phyloP scores from a whole-genome alignment of 148 eudicot species.

The Nyssa sinensis region DNA sequence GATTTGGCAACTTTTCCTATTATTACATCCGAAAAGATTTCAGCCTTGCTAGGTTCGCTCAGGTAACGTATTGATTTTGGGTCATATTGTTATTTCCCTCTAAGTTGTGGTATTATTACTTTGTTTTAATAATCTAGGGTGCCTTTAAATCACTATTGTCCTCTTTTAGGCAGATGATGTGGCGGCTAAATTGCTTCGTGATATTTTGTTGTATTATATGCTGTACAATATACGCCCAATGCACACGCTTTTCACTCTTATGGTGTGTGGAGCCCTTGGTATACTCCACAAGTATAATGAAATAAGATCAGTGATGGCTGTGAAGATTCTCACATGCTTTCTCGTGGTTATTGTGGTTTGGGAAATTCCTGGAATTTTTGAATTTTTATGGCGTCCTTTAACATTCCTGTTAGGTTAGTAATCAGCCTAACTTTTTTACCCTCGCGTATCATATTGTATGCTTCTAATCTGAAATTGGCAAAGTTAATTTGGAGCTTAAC shows the following conservation, averaged over 20 bases:
- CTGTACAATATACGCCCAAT: constrained; percentile 88
- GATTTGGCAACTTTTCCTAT: constrained; percentile 94
- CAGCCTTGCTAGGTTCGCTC: constrained; percentile 76
- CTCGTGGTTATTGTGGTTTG: constrained; percentile 70
- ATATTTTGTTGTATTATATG: constrained; percentile 76
- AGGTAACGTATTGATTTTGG: constrained; percentile 40
- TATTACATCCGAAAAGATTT: constrained; percentile 89
- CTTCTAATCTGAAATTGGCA: not conserved
- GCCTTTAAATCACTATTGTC: constrained; percentile 8
- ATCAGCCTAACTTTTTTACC: not conserved
- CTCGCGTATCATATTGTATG: not conserved
- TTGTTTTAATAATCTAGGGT: not conserved
- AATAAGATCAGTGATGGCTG: constrained; percentile 70
- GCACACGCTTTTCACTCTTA: constrained; percentile 92
- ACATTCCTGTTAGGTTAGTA: constrained; percentile 65
- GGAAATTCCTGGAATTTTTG: constrained; percentile 90
- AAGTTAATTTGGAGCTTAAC: not conserved
- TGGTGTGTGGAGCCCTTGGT: constrained; percentile 95
- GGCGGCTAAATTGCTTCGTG: constrained; percentile 90
- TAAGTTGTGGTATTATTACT: not conserved
- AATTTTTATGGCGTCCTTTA: constrained; percentile 73
- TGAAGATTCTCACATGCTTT: constrained; percentile 61
- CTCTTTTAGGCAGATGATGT: constrained; percentile 84
- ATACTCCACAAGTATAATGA: constrained; percentile 80
- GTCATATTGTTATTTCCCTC: not conserved